Percentiles rank a stretch among this genome's conserved stretches.
Conservation (phyloP, 164 flowering plant genomes). For the Echeveria elegans region DNA sequence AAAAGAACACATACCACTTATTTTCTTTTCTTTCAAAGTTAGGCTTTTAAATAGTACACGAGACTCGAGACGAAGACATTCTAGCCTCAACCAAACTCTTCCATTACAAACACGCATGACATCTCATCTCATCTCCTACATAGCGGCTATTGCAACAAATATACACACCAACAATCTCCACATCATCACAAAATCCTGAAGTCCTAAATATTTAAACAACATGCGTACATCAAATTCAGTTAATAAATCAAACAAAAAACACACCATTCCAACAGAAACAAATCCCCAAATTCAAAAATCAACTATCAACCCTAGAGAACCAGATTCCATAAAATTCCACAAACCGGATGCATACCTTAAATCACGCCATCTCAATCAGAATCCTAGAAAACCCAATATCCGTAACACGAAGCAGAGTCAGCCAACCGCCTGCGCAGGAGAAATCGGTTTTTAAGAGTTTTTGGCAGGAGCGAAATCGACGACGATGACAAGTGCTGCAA, state of each 20-base stretch:
- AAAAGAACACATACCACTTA: too few relatives aligned
- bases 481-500: not conserved
- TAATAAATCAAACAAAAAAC: not conserved
- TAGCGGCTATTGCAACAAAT: too few relatives aligned
- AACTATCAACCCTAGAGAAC: not conserved
- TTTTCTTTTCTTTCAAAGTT: not conserved
- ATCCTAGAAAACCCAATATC: too few relatives aligned
- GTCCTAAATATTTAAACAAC: not conserved
- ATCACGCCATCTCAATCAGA: not conserved
- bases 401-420: too few relatives aligned
- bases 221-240: not conserved
- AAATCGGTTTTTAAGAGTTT: not conserved
- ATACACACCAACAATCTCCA: too few relatives aligned
- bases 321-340: not conserved
- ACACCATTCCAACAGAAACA: not conserved
- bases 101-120: not conserved
- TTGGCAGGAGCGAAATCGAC: not conserved
- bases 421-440: not conserved
- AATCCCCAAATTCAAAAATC: not conserved
- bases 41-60: not conserved
- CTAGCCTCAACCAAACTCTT: not conserved
- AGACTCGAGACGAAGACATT: not conserved
- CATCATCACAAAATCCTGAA: not conserved
- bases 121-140: not conserved
- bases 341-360: not conserved